Evolutionary conservation across 139 green algal genomes (phyloP).

Genomic region (Nannochloris sp.): DNA sequence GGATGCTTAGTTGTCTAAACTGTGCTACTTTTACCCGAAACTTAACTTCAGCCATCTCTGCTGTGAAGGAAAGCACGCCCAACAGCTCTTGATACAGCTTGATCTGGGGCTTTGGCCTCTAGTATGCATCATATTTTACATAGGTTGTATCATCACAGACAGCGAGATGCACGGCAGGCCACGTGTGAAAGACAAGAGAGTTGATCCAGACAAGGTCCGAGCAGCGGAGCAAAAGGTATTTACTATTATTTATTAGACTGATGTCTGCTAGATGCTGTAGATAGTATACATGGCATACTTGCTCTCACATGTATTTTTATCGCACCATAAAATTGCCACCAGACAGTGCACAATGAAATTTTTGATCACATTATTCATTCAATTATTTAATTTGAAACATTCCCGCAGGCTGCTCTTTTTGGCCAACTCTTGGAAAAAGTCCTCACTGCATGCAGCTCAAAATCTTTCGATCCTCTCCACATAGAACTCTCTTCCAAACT

Average conservation of each 20-base stretch:
- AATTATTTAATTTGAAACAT: slow-evolving; percentile 26
- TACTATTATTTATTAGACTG: slow-evolving; percentile 14
- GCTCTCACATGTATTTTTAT: background rate
- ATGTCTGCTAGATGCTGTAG: background rate
- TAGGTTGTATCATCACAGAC: too few relatives aligned
- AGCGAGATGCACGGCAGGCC: slow-evolving; percentile 33
- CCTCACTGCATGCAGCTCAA: slow-evolving; percentile 8
- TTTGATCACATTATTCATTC: slow-evolving; percentile 41
- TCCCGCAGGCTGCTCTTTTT: slow-evolving; percentile 33
- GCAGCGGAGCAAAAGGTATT: slow-evolving; percentile 26
- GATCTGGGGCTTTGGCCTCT: too few relatives aligned
- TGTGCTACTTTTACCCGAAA: too few relatives aligned
- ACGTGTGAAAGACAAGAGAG: slow-evolving; percentile 10
- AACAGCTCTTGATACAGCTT: too few relatives aligned
- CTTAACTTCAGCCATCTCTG: too few relatives aligned
- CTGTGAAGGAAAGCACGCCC: too few relatives aligned
- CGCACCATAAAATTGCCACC: too few relatives aligned
- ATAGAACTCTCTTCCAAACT: slow-evolving; percentile 43
- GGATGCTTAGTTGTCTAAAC: too few relatives aligned
- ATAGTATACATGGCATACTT: background rate
- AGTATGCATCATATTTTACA: too few relatives aligned
- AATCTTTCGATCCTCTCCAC: slow-evolving; percentile 15
- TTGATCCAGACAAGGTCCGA: slow-evolving; percentile 24
- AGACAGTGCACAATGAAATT: too few relatives aligned
- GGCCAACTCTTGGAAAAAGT: slow-evolving; percentile 46